phyloP scores from a whole-genome alignment of 805 yeast genomes.

The Metschnikowia gelsemii region DNA sequence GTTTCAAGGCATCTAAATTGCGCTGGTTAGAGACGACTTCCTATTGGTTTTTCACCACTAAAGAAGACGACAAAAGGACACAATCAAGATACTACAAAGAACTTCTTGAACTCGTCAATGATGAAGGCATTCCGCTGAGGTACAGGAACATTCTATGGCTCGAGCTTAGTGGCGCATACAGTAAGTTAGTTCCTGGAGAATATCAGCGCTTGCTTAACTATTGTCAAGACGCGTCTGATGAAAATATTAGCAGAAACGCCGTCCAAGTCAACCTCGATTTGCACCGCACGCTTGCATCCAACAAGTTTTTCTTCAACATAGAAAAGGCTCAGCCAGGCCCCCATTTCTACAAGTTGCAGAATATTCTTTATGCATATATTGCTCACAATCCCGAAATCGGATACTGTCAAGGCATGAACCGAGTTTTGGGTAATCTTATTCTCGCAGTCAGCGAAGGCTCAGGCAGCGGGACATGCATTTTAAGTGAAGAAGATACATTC shows the following conservation, averaged over 20 bases:
- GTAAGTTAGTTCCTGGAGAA: constrained; percentile 46
- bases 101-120: constrained; percentile 32
- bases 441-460: constrained; percentile 32
- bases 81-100: constrained; percentile 12
- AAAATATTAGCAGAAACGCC: constrained; percentile 26
- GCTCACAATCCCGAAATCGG: constrained; percentile 49
- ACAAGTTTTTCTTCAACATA: constrained; percentile 45
- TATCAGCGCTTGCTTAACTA: constrained; percentile 34
- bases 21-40: constrained; percentile 18
- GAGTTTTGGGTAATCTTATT: constrained; percentile 52
- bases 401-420: constrained; percentile 62
- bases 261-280: constrained; percentile 53
- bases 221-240: not conserved
- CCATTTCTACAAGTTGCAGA: constrained; percentile 46
- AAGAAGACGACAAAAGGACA: constrained; percentile 19
- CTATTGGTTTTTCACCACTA: constrained; percentile 18
- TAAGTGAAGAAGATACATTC: constrained; percentile 48
- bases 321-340: constrained; percentile 49
- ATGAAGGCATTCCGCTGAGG: constrained; percentile 48
- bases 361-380: constrained; percentile 50
- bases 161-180: constrained; percentile 52
- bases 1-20: constrained; percentile 40
- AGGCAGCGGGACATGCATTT: constrained; percentile 7
- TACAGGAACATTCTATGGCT: constrained; percentile 51
- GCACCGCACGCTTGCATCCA: constrained; percentile 55